Percentiles rank a stretch among this genome's conserved stretches.
phyloP scores from a whole-genome alignment of 805 yeast species.

The Metschnikowia koreensis region DNA sequence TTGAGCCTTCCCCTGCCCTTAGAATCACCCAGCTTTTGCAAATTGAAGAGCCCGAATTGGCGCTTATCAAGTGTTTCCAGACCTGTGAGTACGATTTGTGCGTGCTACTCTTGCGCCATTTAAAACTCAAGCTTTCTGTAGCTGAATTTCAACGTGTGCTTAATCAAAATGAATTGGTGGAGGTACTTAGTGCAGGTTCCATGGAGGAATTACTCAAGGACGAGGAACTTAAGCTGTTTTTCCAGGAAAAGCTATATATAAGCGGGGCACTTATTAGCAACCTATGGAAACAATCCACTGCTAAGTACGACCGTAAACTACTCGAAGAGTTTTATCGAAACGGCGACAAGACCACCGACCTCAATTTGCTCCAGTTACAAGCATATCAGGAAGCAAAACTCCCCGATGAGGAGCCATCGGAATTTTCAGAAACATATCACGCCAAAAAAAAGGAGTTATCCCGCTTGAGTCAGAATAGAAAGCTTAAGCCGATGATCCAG shows the following conservation, averaged over 20 bases:
- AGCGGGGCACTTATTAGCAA: slow-evolving; percentile 39
- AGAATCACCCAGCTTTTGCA: slow-evolving; percentile 60
- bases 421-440: slow-evolving; percentile 15
- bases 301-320: slow-evolving; percentile 21
- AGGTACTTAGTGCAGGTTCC: slow-evolving; percentile 30
- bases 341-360: slow-evolving; percentile 28
- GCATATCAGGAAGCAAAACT: slow-evolving; percentile 17
- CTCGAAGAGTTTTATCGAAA: slow-evolving; percentile 31
- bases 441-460: slow-evolving; percentile 25
- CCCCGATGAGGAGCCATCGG: neutral
- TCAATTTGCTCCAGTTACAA: slow-evolving; percentile 19
- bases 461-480: slow-evolving; percentile 16
- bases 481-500: slow-evolving; percentile 23
- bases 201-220: slow-evolving; percentile 20
- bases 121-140: slow-evolving; percentile 53
- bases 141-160: slow-evolving; percentile 71
- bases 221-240: slow-evolving; percentile 10
- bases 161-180: slow-evolving; percentile 42
- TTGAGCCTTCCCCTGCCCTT: slow-evolving; percentile 62
- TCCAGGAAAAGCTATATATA: slow-evolving; percentile 25
- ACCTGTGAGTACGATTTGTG: slow-evolving; percentile 61
- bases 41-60: slow-evolving; percentile 70
- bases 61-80: slow-evolving; percentile 64
- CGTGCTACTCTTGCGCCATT: slow-evolving; percentile 51
- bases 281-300: slow-evolving; percentile 36